A percentile compares a stretch with the other conserved stretches of the same genome.
Evolutionary conservation across 1,284 basidiomycete genomes (phyloP).

Genomic region (Neolentinus lepideus): DNA sequence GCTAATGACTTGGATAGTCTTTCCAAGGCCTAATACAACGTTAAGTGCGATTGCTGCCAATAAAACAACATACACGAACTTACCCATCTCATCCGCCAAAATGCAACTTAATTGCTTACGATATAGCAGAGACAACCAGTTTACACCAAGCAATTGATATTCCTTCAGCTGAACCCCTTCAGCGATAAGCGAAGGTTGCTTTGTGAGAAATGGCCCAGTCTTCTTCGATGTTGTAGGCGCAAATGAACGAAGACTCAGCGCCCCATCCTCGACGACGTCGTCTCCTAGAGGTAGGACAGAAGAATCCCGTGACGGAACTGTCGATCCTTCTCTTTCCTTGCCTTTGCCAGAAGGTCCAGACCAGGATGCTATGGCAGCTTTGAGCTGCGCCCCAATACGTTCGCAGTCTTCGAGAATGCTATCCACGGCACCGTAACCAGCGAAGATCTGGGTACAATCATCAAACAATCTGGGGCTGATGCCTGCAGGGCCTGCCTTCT

Average conservation of each 20-base stretch:
- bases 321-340: slow-evolving; percentile 30
- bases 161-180: slow-evolving; percentile 82
- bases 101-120: slow-evolving; percentile 84
- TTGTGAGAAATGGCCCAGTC: slow-evolving; percentile 59
- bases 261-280: slow-evolving; percentile 48
- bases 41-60: slow-evolving; percentile 2
- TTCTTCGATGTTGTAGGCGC: slow-evolving; percentile 34
- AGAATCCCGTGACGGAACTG: slow-evolving; percentile 10
- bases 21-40: slow-evolving; percentile 72
- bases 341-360: slow-evolving; percentile 34
- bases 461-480: slow-evolving; percentile 89
- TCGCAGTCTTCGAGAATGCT: slow-evolving; percentile 86
- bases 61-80: slow-evolving; percentile 21
- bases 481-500: slow-evolving; percentile 74
- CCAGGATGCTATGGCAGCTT: slow-evolving; percentile 77
- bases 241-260: slow-evolving; percentile 48
- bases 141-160: slow-evolving; percentile 95
- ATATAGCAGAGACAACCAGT: slow-evolving; percentile 93
- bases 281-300: slow-evolving; percentile 19
- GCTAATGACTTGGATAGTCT: slow-evolving; percentile 97
- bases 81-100: slow-evolving; percentile 97
- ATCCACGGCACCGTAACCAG: slow-evolving; percentile 90
- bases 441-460: slow-evolving; percentile 83
- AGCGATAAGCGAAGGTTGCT: slow-evolving; percentile 71
- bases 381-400: slow-evolving; percentile 66